These are phyloP conservation scores for Chaetomium tenue DNA, from an alignment of 495 filamentous ascomycete species.

Conservation along the genomic window DNA sequence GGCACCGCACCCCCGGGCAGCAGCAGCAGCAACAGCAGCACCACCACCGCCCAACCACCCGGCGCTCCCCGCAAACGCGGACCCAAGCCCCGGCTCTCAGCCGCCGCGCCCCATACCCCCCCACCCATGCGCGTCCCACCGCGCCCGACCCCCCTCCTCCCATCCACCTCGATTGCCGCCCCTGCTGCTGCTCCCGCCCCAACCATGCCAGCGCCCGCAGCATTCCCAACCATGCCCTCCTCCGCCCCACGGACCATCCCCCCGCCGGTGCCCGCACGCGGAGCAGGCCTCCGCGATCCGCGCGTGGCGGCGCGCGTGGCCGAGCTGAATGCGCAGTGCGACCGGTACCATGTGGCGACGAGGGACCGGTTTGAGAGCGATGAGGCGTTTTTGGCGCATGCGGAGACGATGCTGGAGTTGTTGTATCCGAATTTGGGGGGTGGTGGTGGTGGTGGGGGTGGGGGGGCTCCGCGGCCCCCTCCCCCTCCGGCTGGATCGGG, in stretches of 20 bases:
- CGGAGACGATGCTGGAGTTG: constrained; percentile 1
- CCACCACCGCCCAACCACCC: background rate
- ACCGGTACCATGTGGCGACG: background rate
- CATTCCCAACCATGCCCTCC: too few relatives aligned
- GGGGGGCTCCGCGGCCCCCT: background rate
- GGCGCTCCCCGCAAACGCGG: background rate
- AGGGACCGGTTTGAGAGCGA: constrained; percentile 3
- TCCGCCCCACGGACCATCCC: too few relatives aligned
- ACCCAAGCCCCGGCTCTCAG: background rate
- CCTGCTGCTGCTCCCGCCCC: background rate
- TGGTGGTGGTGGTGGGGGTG: background rate
- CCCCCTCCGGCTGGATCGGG: background rate
- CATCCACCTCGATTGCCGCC: too few relatives aligned
- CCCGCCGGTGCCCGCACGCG: background rate
- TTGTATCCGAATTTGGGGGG: background rate
- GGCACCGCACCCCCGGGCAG: background rate
- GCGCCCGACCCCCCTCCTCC: background rate
- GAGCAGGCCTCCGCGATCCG: background rate
- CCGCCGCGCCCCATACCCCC: background rate
- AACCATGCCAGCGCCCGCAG: too few relatives aligned
- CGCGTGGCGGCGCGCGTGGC: background rate
- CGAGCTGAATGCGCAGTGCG: background rate
- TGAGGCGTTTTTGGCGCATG: background rate
- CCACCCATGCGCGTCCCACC: background rate
- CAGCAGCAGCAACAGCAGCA: background rate